These are phyloP conservation scores for Conticribra weissflogii DNA, from an alignment of 108 stramenopile genomes.

Conservation along the genomic window DNA sequence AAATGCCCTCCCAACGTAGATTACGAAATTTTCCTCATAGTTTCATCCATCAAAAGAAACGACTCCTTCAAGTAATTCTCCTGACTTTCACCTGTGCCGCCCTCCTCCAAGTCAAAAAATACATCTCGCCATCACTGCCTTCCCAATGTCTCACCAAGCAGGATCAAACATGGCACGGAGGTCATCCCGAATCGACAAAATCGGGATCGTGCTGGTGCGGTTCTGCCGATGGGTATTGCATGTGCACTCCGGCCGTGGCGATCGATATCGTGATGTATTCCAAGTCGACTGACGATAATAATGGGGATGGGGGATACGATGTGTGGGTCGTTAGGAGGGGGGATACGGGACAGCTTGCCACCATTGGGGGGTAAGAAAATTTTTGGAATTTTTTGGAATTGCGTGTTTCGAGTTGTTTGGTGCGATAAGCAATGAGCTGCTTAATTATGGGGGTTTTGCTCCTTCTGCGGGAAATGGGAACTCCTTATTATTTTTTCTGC, in stretches of 20 bases:
- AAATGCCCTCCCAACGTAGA: too few species aligned
- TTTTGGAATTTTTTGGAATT: constrained; percentile 5
- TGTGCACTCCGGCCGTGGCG: constrained; percentile 88
- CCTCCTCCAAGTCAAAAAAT: too few species aligned
- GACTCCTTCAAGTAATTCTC: too few species aligned
- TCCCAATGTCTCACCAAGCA: neutral
- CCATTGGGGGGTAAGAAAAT: constrained; percentile 69
- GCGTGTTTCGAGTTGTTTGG: neutral
- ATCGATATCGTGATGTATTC: constrained; percentile 79
- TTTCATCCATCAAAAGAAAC: too few species aligned
- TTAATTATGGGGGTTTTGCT: neutral
- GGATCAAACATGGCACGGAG: constrained; percentile 51
- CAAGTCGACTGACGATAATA: neutral
- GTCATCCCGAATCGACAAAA: constrained; percentile 45
- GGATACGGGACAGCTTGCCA: constrained; percentile 83
- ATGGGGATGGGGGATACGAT: constrained; percentile 29
- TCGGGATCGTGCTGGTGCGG: constrained; percentile 82
- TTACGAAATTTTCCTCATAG: too few species aligned
- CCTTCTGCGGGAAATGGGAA: too few species aligned
- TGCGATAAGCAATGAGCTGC: neutral
- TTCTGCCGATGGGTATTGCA: constrained; percentile 67
- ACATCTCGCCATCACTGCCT: neutral
- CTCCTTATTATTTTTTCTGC: too few species aligned
- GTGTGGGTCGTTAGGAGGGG: constrained; percentile 78
- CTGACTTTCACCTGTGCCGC: too few species aligned